A percentile compares a stretch with the other conserved stretches of the same genome.
These are phyloP conservation scores for Fusarium dlaminii DNA, from an alignment of 2,329 filamentous ascomycete genomes.

Conservation along the genomic window DNA sequence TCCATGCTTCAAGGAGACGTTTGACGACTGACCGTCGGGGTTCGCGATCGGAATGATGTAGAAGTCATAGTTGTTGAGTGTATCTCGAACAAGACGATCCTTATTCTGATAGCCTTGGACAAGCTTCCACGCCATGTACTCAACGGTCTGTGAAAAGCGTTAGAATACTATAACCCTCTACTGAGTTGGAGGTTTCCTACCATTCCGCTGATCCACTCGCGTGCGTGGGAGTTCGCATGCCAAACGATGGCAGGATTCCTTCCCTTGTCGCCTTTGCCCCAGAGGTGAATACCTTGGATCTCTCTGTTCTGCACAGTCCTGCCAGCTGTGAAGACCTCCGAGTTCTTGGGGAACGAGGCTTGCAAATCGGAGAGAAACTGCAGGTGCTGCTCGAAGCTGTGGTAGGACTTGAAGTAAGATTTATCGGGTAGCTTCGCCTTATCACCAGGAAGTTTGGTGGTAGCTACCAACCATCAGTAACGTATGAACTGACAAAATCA, in stretches of 20 bases:
- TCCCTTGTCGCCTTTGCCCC: constrained; percentile 55
- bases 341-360: constrained; percentile 53
- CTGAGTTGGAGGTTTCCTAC: constrained; percentile 35
- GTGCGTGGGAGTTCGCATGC: constrained; percentile 67
- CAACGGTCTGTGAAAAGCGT: constrained; percentile 18
- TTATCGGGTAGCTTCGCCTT: constrained; percentile 9
- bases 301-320: constrained; percentile 56
- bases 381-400: constrained; percentile 61
- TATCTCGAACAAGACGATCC: constrained; percentile 9
- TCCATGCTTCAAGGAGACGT: accelerated
- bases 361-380: constrained; percentile 58
- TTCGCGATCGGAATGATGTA: constrained; percentile 72
- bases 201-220: constrained; percentile 69
- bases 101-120: constrained; percentile 34
- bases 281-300: constrained; percentile 71
- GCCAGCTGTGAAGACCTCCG: constrained; percentile 61
- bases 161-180: accelerated
- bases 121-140: constrained; percentile 36
- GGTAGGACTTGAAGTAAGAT: constrained; percentile 63
- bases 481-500: accelerated
- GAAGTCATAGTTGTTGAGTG: constrained; percentile 70
- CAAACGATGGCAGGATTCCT: constrained; percentile 63
- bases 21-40: constrained; percentile 60
- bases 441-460: not conserved
- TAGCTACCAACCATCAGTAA: not conserved